These are phyloP conservation scores for Volutella citrinella DNA, from an alignment of 2,329 filamentous ascomycete genomes.

Conservation along the genomic window DNA sequence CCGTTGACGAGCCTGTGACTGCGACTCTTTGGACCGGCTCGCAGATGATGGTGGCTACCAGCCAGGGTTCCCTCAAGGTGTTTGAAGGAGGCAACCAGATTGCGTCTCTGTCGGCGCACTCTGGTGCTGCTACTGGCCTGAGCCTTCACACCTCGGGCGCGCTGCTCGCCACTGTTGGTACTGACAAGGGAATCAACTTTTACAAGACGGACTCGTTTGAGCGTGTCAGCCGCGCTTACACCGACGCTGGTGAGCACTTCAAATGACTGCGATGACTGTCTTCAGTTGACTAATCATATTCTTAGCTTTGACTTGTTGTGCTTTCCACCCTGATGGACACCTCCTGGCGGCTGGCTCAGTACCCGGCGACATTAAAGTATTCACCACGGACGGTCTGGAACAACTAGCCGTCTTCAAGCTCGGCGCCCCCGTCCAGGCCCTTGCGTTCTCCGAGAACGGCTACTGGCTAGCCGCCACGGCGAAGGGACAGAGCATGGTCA, in stretches of 20 bases:
- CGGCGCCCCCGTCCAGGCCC: constrained; percentile 66
- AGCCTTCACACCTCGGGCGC: constrained; percentile 79
- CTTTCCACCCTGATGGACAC: constrained; percentile 97
- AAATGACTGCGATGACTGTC: no score
- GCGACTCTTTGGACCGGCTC: constrained; percentile 61
- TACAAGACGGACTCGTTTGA: constrained; percentile 72
- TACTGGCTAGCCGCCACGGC: constrained; percentile 88
- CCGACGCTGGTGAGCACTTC: constrained; percentile 73
- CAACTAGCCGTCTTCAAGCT: constrained; percentile 72
- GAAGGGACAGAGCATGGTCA: constrained; percentile 73
- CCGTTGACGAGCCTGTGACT: constrained; percentile 67
- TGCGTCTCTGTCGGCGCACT: constrained; percentile 74
- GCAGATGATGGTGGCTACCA: constrained; percentile 69
- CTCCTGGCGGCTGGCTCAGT: constrained; percentile 81
- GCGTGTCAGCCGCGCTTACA: constrained; percentile 74
- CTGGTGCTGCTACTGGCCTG: constrained; percentile 74
- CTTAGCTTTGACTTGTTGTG: constrained; percentile 68
- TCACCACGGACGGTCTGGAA: constrained; percentile 77
- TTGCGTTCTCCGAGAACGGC: constrained; percentile 93
- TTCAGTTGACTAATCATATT: constrained; percentile 9
- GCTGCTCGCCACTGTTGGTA: constrained; percentile 81
- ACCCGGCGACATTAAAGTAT: constrained; percentile 81
- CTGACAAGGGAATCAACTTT: constrained; percentile 88
- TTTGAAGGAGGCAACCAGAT: constrained; percentile 70
- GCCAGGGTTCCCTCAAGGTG: constrained; percentile 75